phyloP scores from a whole-genome alignment of 768 basidiomycete genomes.

The Lactarius vividus region DNA sequence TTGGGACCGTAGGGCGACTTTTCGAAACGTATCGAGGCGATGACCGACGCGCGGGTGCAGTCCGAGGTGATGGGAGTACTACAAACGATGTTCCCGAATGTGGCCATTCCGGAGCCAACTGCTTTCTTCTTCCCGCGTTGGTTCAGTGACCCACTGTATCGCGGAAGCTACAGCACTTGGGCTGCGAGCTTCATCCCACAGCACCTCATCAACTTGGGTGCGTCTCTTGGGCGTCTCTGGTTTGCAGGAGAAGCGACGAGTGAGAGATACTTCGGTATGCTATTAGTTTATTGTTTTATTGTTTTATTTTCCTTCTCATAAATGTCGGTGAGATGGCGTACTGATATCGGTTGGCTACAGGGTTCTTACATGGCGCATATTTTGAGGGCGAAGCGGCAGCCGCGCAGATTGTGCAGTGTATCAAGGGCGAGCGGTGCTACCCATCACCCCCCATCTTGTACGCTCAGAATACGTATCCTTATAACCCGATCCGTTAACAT shows the following conservation, averaged over 20 bases:
- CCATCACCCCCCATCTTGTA: conserved; percentile 19
- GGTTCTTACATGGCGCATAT: conserved; percentile 35
- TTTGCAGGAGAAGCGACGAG: conserved; percentile 63
- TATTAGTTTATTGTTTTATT: conserved; percentile 18
- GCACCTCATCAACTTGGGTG: conserved; percentile 54
- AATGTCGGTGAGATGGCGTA: too few species aligned
- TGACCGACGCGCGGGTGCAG: conserved; percentile 48
- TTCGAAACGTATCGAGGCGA: conserved; percentile 52
- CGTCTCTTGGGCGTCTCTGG: conserved; percentile 50
- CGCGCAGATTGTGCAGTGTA: conserved; percentile 29
- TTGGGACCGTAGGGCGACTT: conserved; percentile 48
- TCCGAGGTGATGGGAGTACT: conserved; percentile 54
- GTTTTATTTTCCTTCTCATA: not conserved
- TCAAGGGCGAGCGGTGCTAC: conserved; percentile 24
- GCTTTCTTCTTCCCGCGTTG: conserved; percentile 55
- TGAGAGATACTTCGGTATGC: conserved; percentile 51
- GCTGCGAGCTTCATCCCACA: conserved; percentile 50
- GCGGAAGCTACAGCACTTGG: conserved; percentile 68
- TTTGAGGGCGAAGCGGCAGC: conserved; percentile 33
- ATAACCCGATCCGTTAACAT: not conserved
- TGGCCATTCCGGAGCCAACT: conserved; percentile 48
- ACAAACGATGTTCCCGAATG: conserved; percentile 52
- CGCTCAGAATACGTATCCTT: conserved; percentile 13
- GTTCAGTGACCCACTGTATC: conserved; percentile 47
- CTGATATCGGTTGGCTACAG: conserved; percentile 1